These are phyloP conservation scores for Furcasterigmium furcatum DNA, from an alignment of 2,329 filamentous ascomycete species.

Conservation along the genomic window DNA sequence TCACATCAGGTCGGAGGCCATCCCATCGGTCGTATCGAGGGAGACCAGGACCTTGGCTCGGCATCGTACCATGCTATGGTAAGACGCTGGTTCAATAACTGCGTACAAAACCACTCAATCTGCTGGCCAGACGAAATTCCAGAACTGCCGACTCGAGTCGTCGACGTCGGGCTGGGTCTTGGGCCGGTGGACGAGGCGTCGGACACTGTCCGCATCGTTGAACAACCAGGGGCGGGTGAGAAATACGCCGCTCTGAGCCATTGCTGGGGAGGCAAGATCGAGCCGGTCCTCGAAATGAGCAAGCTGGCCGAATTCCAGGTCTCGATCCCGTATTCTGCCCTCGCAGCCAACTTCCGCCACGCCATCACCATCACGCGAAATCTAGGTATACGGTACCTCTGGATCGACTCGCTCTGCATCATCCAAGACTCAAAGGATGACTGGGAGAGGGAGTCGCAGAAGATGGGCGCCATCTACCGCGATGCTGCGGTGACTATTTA, in stretches of 20 bases:
- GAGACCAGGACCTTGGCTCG: not conserved
- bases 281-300: slow-evolving; percentile 1
- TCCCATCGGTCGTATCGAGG: slow-evolving; percentile 1
- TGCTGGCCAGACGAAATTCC: not conserved
- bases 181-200: no score
- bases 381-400: slow-evolving; percentile 12
- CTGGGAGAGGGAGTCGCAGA: not conserved
- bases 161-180: no score
- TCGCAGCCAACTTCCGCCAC: slow-evolving; percentile 5
- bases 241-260: slow-evolving; percentile 12
- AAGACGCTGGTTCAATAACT: slow-evolving; percentile 4
- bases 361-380: slow-evolving; percentile 6
- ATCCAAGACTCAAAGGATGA: slow-evolving; percentile 9
- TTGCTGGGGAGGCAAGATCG: slow-evolving; percentile 12
- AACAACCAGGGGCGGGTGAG: not conserved
- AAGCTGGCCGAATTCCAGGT: not conserved
- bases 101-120: not conserved
- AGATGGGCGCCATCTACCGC: not conserved
- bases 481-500: not conserved
- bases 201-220: not conserved
- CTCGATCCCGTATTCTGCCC: not conserved
- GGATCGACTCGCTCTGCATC: slow-evolving; percentile 16
- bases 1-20: not conserved
- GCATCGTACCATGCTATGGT: not conserved
- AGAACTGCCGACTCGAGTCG: not conserved